Percentiles rank a stretch among this genome's conserved stretches.
Conservation (phyloP, 1,139 yeast species). For the Hansenula lynferdii region DNA sequence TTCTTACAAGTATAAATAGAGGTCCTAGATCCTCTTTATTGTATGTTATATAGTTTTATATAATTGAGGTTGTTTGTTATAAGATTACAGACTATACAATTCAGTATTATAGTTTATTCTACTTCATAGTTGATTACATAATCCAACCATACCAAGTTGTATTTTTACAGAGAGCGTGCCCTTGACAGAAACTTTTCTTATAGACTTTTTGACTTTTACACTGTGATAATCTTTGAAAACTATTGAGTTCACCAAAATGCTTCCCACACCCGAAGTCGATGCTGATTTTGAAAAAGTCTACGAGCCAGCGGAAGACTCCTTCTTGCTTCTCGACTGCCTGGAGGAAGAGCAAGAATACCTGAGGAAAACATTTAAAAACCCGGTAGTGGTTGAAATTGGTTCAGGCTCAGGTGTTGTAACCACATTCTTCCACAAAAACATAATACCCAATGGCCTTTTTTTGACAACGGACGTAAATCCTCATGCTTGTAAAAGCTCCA, state of each 20-base stretch:
- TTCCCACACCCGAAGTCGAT: slow-evolving; percentile 48
- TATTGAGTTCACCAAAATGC: slow-evolving; percentile 33
- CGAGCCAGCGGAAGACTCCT: slow-evolving; percentile 94
- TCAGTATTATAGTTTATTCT: too few species aligned
- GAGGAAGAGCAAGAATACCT: slow-evolving; percentile 50
- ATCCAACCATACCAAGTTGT: too few species aligned
- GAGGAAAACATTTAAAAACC: slow-evolving; percentile 29
- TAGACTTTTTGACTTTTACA: too few species aligned
- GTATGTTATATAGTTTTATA: too few species aligned
- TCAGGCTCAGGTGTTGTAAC: slow-evolving; percentile 89
- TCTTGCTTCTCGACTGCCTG: slow-evolving; percentile 73
- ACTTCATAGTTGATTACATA: too few species aligned
- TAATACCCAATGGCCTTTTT: slow-evolving; percentile 45
- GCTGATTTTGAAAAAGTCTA: slow-evolving; percentile 59
- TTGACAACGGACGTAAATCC: slow-evolving; percentile 78
- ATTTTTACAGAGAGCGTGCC: too few species aligned
- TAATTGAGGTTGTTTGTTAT: too few species aligned
- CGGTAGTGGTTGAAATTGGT: slow-evolving; percentile 81
- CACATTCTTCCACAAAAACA: slow-evolving; percentile 56
- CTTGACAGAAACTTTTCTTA: too few species aligned
- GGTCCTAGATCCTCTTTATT: too few species aligned
- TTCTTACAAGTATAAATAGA: too few species aligned
- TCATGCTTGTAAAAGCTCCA: slow-evolving; percentile 59
- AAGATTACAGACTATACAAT: too few species aligned
- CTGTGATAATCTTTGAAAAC: too few species aligned